Evolutionary conservation across 2,329 filamentous ascomycete genomes (phyloP).

Genomic region (Alternaria gaisen): DNA sequence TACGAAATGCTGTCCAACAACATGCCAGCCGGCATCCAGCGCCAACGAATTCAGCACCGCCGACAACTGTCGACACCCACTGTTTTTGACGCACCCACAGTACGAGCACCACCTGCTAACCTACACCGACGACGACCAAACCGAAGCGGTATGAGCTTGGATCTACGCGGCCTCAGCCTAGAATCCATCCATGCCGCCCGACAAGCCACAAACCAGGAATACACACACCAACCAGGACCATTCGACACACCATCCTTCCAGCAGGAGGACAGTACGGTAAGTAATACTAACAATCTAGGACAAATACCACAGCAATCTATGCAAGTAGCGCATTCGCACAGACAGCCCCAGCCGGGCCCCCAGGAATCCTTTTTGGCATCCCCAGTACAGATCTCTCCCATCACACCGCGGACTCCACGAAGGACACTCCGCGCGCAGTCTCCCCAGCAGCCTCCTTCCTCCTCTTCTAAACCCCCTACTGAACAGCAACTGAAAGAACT

Average conservation of each 20-base stretch:
- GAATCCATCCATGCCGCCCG: constrained; percentile 46
- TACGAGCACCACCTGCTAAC: constrained; percentile 70
- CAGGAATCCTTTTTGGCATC: constrained; percentile 51
- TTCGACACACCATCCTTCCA: constrained; percentile 45
- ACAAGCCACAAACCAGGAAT: constrained; percentile 54
- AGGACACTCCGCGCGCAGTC: constrained; percentile 45
- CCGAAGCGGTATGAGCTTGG: constrained; percentile 85
- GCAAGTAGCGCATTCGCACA: constrained; percentile 91
- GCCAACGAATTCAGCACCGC: constrained; percentile 78
- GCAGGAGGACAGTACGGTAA: constrained; percentile 63
- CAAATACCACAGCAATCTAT: constrained; percentile 77
- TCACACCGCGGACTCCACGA: constrained; percentile 47
- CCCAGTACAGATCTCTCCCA: constrained; percentile 50
- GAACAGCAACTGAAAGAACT: constrained; percentile 54
- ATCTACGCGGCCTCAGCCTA: constrained; percentile 69
- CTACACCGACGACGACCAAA: constrained; percentile 64
- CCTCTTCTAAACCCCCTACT: constrained; percentile 49
- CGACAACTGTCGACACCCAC: constrained; percentile 88
- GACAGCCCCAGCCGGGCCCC: constrained; percentile 79
- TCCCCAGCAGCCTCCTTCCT: constrained; percentile 44
- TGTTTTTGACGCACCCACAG: constrained; percentile 78
- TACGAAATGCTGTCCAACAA: constrained; percentile 79
- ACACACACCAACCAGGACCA: constrained; percentile 39
- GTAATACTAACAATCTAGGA: constrained; percentile 66
- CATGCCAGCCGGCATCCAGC: constrained; percentile 75